Percentiles rank a stretch among this genome's conserved stretches.
Evolutionary conservation across 164 flowering plant species (phyloP).

Genomic region (Chimonanthus praecox): DNA sequence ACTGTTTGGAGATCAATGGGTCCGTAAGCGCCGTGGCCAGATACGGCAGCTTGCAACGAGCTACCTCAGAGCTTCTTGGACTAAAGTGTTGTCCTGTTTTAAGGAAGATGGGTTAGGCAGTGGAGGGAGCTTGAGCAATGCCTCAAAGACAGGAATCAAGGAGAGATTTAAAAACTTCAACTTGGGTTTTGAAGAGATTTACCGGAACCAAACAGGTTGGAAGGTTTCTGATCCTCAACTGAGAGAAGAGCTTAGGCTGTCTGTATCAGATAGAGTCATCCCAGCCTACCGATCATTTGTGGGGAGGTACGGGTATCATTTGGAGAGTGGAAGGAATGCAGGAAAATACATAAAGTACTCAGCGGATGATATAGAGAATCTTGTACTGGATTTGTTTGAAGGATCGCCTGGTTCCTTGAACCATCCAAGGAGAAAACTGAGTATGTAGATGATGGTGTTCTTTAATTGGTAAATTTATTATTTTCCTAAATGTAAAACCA

Average conservation of each 20-base stretch:
- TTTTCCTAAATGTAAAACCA: neutral
- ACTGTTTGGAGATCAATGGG: slow-evolving; percentile 76
- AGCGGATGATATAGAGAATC: slow-evolving; percentile 70
- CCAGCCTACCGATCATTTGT: slow-evolving; percentile 77
- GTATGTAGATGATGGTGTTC: slow-evolving; percentile 21
- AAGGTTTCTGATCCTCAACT: slow-evolving; percentile 74
- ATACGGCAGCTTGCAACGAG: slow-evolving; percentile 61
- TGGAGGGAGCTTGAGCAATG: slow-evolving; percentile 62
- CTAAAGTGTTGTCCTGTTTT: slow-evolving; percentile 57
- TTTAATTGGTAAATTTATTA: neutral
- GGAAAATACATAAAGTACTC: slow-evolving; percentile 78
- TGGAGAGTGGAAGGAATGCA: slow-evolving; percentile 70
- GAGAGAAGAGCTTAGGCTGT: slow-evolving; percentile 69
- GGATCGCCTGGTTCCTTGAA: slow-evolving; percentile 54
- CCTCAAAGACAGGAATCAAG: slow-evolving; percentile 58
- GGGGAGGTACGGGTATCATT: slow-evolving; percentile 65
- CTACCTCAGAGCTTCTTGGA: slow-evolving; percentile 88
- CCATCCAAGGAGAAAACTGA: slow-evolving; percentile 40
- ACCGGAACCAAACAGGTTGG: slow-evolving; percentile 78
- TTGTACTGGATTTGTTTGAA: slow-evolving; percentile 70
- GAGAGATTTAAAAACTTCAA: slow-evolving; percentile 82
- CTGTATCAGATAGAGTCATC: slow-evolving; percentile 68
- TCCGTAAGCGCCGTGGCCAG: slow-evolving; percentile 62
- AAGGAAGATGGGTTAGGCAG: slow-evolving; percentile 74
- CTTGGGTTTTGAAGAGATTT: slow-evolving; percentile 69